These are phyloP conservation scores for Neostapfia colusana DNA, from an alignment of 176 grass and related monocot genomes.

Conservation along the genomic window DNA sequence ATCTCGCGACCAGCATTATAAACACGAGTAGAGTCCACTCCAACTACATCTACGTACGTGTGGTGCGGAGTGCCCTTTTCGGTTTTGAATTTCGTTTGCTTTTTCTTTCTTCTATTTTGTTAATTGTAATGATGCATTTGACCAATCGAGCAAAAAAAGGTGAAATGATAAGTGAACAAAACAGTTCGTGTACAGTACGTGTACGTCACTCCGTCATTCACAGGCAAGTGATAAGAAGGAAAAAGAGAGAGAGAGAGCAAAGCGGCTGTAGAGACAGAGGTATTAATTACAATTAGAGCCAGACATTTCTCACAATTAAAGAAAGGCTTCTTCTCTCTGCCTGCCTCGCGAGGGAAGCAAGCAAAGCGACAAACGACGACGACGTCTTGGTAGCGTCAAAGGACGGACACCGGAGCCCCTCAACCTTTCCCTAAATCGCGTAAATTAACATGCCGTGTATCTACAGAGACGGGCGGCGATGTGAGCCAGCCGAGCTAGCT, in stretches of 20 bases:
- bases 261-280: background rate
- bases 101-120: background rate
- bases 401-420: background rate
- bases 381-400: no score
- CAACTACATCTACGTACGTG: slow-evolving; percentile 2
- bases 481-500: no score
- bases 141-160: background rate
- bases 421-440: background rate
- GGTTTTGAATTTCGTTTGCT: background rate
- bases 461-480: no score
- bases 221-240: background rate
- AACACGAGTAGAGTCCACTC: background rate
- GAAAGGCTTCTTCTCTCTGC: no score
- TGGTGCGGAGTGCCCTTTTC: no score
- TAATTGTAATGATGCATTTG: background rate
- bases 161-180: no score
- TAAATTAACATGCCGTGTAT: background rate
- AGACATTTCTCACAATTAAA: slow-evolving; percentile 18
- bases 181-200: background rate
- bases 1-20: background rate
- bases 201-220: background rate
- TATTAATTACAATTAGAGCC: slow-evolving; percentile 49
- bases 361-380: background rate
- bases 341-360: background rate
- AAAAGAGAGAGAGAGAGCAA: background rate